Evolutionary conservation across 257 asterid genomes (phyloP).

Genomic region (Solanum gandarillasii): DNA sequence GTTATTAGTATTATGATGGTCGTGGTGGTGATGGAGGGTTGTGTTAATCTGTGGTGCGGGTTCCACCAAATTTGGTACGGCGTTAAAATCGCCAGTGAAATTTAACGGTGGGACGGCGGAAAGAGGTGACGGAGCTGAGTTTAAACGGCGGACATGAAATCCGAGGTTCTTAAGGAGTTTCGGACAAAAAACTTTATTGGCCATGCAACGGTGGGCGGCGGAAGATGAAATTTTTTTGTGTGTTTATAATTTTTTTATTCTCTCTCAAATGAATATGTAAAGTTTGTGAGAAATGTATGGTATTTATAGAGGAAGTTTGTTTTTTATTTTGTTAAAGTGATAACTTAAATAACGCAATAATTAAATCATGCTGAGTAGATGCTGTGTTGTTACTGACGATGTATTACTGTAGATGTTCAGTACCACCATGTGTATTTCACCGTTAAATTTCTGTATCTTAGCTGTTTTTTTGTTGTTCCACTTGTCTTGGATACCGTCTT

Average conservation of each 20-base stretch:
- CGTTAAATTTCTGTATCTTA: neutral
- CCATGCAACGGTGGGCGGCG: conserved; percentile 3
- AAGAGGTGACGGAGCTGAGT: conserved; percentile 25
- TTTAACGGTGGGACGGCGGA: conserved; percentile 14
- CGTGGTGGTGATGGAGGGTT: neutral
- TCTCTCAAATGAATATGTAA: neutral
- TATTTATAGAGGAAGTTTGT: neutral
- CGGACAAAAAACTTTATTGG: neutral
- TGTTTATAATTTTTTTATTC: neutral
- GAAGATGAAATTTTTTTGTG: neutral
- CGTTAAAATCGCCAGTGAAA: neutral
- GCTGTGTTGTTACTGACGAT: conserved; percentile 1
- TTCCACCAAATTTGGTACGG: neutral
- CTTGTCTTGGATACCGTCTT: neutral
- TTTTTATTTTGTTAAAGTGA: neutral
- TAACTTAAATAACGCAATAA: neutral
- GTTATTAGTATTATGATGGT: neutral
- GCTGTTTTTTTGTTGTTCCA: neutral
- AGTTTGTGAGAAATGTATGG: neutral
- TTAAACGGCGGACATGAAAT: conserved; percentile 13
- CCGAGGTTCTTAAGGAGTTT: neutral
- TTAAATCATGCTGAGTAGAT: conserved; percentile 1
- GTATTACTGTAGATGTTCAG: neutral
- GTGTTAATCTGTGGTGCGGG: neutral
- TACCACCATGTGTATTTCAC: neutral